Conservation (phyloP, 2,329 filamentous ascomycete species). For the Claviceps sp. region DNA sequence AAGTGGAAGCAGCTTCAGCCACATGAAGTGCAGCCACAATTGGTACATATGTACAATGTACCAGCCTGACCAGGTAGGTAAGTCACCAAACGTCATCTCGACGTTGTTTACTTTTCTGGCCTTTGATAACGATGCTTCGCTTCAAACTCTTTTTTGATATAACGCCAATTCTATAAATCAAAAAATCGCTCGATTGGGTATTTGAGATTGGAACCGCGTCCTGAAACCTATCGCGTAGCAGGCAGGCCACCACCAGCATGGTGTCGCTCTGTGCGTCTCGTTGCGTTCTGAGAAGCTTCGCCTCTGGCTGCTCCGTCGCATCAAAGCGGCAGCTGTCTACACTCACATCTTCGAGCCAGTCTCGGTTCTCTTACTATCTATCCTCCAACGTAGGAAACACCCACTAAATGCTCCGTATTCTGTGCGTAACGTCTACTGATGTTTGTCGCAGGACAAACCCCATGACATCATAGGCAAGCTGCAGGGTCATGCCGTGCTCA, state of each 20-base stretch:
- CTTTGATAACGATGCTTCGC: not conserved
- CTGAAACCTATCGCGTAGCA: not conserved
- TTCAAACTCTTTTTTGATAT: not conserved
- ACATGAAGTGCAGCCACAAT: conserved; percentile 1
- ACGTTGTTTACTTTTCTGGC: not conserved
- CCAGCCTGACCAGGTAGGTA: too few species aligned
- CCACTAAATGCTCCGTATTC: not conserved
- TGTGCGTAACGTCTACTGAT: not conserved
- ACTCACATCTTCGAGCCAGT: conserved; percentile 7
- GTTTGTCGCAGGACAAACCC: conserved; percentile 6
- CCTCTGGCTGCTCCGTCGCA: not conserved
- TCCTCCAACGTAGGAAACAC: conserved; percentile 3
- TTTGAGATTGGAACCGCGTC: not conserved
- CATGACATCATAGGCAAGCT: conserved; percentile 11
- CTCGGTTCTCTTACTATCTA: conserved; percentile 12
- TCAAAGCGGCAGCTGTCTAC: conserved; percentile 8
- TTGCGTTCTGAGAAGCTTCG: conserved; percentile 10
- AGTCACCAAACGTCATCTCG: too few species aligned
- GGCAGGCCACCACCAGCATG: conserved; percentile 9
- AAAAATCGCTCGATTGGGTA: not conserved
- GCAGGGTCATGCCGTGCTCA: conserved; percentile 11
- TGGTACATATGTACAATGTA: not conserved
- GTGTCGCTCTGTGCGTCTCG: conserved; percentile 6
- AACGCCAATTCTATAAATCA: not conserved
- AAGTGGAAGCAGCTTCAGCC: conserved; percentile 5